Conservation (phyloP, 805 yeast genomes). For the Yarrowia sp. region DNA sequence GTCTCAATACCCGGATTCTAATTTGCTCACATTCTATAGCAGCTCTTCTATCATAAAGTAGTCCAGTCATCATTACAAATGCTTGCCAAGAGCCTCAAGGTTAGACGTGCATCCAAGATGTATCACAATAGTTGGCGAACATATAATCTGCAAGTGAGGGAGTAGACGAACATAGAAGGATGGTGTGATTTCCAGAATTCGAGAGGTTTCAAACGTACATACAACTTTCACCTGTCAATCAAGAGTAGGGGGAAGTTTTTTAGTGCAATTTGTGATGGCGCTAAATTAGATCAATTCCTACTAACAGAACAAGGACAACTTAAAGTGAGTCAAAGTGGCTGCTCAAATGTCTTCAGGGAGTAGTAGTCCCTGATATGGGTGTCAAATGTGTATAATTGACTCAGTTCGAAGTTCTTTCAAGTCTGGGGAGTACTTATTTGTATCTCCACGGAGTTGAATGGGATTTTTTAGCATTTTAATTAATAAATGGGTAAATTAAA, state of each 20-base stretch:
- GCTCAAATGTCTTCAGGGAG: too few relatives aligned
- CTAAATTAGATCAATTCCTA: background rate
- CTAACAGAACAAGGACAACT: too few relatives aligned
- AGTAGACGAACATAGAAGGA: background rate
- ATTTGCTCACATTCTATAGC: background rate
- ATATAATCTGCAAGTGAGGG: background rate
- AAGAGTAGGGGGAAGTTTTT: background rate
- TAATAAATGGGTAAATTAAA: too few relatives aligned
- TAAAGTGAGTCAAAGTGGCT: too few relatives aligned
- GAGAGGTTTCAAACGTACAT: background rate
- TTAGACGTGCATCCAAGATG: background rate
- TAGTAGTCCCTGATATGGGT: too few relatives aligned
- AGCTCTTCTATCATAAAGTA: too few relatives aligned
- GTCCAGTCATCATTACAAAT: slow-evolving; percentile 2
- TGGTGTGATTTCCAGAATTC: background rate
- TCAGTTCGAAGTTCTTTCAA: too few relatives aligned
- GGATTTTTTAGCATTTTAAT: too few relatives aligned
- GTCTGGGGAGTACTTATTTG: too few relatives aligned
- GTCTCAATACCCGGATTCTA: background rate
- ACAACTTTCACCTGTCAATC: too few relatives aligned
- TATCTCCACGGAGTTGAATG: too few relatives aligned
- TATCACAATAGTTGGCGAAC: background rate
- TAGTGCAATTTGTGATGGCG: background rate
- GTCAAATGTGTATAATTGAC: too few relatives aligned
- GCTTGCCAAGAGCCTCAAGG: background rate